phyloP scores from a whole-genome alignment of 352 stramenopile species.

The Blastocystis sp. region DNA sequence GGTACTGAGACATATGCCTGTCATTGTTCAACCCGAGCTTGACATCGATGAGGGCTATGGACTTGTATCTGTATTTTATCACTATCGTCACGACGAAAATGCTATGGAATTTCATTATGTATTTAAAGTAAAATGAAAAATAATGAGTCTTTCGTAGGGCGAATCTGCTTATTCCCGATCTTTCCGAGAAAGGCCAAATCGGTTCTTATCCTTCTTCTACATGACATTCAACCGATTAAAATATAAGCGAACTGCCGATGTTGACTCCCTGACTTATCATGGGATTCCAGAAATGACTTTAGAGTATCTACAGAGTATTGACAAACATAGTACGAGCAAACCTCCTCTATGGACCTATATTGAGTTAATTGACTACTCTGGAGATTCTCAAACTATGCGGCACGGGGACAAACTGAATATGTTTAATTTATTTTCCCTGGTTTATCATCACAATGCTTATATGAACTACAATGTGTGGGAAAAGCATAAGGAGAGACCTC shows the following conservation, averaged over 20 bases:
- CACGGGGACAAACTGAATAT: slow-evolving; percentile 36
- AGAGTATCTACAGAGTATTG: neutral
- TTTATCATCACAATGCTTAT: slow-evolving; percentile 61
- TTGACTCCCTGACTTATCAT: slow-evolving; percentile 3
- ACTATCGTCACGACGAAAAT: neutral
- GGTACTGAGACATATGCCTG: neutral
- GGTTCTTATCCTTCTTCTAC: slow-evolving; percentile 49
- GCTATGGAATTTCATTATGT: slow-evolving; percentile 52
- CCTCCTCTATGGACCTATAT: slow-evolving; percentile 1
- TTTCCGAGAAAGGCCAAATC: neutral
- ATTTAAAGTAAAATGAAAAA: slow-evolving; percentile 9
- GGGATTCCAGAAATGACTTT: neutral
- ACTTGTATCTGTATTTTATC: slow-evolving; percentile 26
- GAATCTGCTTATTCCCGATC: slow-evolving; percentile 20
- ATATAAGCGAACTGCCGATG: slow-evolving; percentile 41
- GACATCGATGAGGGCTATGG: slow-evolving; percentile 32
- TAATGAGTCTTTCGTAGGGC: neutral
- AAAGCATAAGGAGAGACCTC: neutral
- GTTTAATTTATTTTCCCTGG: slow-evolving; percentile 7
- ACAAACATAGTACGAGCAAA: neutral
- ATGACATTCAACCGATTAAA: slow-evolving; percentile 56
- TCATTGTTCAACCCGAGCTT: slow-evolving; percentile 6
- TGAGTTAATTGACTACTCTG: slow-evolving; percentile 38
- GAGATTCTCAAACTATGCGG: slow-evolving; percentile 38
- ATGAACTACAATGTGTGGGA: slow-evolving; percentile 49